These are phyloP conservation scores for Arthrobotrys sphaeroides DNA, from an alignment of 2,329 filamentous ascomycete genomes.

Conservation along the genomic window DNA sequence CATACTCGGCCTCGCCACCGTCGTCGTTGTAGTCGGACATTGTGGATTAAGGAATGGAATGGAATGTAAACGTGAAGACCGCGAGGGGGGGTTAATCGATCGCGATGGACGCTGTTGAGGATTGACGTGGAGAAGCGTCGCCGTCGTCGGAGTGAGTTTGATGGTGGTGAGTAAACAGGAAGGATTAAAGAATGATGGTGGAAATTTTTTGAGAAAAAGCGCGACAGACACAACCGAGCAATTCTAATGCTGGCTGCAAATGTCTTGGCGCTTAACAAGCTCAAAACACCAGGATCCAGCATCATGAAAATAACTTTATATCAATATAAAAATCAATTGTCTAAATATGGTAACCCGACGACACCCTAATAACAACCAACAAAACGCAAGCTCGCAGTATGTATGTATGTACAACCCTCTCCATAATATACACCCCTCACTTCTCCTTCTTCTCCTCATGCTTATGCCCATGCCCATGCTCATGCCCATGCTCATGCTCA, in stretches of 20 bases:
- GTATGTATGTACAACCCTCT: neutral
- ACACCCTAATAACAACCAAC: too few relatives aligned
- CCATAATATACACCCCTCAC: conserved; percentile 1
- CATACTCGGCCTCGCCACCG: conserved; percentile 64
- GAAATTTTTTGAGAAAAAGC: conserved; percentile 35
- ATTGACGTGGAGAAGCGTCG: neutral
- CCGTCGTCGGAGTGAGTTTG: neutral
- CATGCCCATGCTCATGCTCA: conserved; percentile 54
- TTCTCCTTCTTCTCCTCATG: conserved; percentile 40
- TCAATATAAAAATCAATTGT: too few relatives aligned
- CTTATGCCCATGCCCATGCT: conserved; percentile 50
- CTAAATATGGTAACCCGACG: too few relatives aligned
- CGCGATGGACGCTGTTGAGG: conserved; percentile 3
- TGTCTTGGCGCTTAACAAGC: neutral
- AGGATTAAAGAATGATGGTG: conserved; percentile 11
- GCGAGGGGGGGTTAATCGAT: neutral
- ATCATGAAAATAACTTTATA: too few relatives aligned
- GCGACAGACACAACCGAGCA: conserved; percentile 23
- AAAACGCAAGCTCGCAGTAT: too few relatives aligned
- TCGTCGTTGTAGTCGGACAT: conserved; percentile 81
- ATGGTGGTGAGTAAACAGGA: neutral
- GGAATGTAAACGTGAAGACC: neutral
- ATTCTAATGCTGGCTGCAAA: neutral
- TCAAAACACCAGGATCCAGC: neutral
- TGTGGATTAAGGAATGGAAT: neutral